Evolutionary conservation across 768 basidiomycete species (phyloP).

Genomic region (Lyophyllum semitale): DNA sequence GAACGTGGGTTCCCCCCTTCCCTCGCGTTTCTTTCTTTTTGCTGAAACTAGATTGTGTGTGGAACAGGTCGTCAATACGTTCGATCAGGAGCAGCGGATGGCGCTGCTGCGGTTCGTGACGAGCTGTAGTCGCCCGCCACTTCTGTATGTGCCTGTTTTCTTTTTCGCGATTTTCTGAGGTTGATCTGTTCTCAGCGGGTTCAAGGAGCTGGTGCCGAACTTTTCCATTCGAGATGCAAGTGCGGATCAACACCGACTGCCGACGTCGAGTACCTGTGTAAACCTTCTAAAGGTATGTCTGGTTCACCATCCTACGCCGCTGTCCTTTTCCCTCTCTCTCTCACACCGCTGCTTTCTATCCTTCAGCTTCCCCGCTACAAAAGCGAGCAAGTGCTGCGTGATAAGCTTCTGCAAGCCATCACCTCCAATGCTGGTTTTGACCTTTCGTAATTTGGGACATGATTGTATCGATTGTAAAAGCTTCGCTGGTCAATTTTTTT

Average conservation of each 20-base stretch:
- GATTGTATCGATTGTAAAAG: not conserved
- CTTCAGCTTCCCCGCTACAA: not conserved
- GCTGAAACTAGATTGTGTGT: not conserved
- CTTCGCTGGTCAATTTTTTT: too few species aligned
- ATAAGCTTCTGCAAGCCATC: not conserved
- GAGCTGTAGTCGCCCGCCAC: slow-evolving; percentile 85
- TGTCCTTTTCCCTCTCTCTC: not conserved
- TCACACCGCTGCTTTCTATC: not conserved
- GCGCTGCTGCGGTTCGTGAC: slow-evolving; percentile 89
- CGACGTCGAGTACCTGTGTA: slow-evolving; percentile 85
- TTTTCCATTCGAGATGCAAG: slow-evolving; percentile 89
- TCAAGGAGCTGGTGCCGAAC: slow-evolving; percentile 83
- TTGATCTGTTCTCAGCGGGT: slow-evolving; percentile 59
- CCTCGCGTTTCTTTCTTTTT: not conserved
- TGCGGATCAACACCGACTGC: slow-evolving; percentile 66
- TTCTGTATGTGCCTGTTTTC: slow-evolving; percentile 56
- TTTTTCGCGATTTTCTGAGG: too few species aligned
- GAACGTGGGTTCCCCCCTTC: slow-evolving; percentile 50
- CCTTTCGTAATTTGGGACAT: not conserved
- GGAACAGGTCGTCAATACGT: slow-evolving; percentile 68
- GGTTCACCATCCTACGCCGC: not conserved
- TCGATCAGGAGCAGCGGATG: slow-evolving; percentile 79
- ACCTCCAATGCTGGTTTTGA: not conserved
- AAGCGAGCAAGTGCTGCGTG: not conserved
- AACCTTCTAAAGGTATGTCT: slow-evolving; percentile 80